Percentiles rank a stretch among this genome's conserved stretches.
These are phyloP conservation scores for Herpetomonas samuelpessoai DNA, from an alignment of 208 protist species.

Conservation along the genomic window DNA sequence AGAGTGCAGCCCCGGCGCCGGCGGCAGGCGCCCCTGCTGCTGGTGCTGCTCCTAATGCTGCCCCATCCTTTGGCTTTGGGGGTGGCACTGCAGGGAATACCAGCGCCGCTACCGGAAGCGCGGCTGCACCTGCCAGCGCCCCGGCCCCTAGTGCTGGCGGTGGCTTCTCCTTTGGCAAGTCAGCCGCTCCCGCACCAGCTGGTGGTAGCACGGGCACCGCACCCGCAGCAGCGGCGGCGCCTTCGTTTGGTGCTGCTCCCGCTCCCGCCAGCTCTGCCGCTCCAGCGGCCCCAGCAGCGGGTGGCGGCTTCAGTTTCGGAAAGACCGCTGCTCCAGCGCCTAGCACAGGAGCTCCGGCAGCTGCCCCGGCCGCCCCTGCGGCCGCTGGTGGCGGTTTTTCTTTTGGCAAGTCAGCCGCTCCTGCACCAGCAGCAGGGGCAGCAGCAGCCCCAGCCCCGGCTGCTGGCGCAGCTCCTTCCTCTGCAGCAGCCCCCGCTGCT, in stretches of 20 bases:
- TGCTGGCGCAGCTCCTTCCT: conserved; percentile 14
- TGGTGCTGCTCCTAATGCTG: no score
- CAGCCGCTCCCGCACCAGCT: conserved; percentile 1
- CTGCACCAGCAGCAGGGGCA: conserved; percentile 9
- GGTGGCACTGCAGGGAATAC: no score
- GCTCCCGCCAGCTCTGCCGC: conserved; percentile 2
- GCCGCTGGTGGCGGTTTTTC: conserved; percentile 1
- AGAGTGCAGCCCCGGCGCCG: background rate
- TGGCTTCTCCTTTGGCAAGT: conserved; percentile 11
- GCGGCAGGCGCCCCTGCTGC: conserved; percentile 1
- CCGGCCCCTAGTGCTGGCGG: conserved; percentile 2
- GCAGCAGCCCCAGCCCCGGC: conserved; percentile 11
- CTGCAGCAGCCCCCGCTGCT: conserved; percentile 8
- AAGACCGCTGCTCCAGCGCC: background rate
- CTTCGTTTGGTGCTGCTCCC: conserved; percentile 1
- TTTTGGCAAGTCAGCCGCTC: background rate
- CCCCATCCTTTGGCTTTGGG: no score
- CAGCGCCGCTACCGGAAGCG: no score
- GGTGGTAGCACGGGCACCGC: conserved; percentile 16
- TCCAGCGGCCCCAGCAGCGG: conserved; percentile 3
- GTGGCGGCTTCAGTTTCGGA: conserved; percentile 5
- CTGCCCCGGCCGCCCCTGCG: conserved; percentile 1
- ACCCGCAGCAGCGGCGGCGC: no score
- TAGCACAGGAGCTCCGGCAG: background rate
- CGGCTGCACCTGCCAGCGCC: background rate